These are phyloP conservation scores for Fusarium bulbicola DNA, from an alignment of 2,329 filamentous ascomycete species.

Conservation along the genomic window DNA sequence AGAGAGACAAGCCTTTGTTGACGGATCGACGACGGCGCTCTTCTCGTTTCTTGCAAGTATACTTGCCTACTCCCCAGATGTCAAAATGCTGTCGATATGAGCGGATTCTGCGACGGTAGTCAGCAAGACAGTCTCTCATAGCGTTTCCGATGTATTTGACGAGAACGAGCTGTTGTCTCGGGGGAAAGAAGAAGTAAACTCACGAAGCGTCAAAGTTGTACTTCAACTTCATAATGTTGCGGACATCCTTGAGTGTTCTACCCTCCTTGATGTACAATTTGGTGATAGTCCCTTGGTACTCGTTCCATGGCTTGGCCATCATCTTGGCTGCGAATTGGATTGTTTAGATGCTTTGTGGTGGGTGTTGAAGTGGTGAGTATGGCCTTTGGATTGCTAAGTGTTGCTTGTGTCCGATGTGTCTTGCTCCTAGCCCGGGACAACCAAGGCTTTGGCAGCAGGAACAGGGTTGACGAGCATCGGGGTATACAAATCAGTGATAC, in stretches of 20 bases:
- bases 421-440: slow-evolving; percentile 31
- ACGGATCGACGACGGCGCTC: slow-evolving; percentile 23
- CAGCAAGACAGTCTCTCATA: background rate
- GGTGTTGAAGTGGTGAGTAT: background rate
- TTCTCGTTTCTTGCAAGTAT: slow-evolving; percentile 52
- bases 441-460: slow-evolving; percentile 29
- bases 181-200: slow-evolving; percentile 27
- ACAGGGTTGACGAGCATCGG: slow-evolving; percentile 24
- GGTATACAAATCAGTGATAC: background rate
- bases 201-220: slow-evolving; percentile 55
- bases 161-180: background rate
- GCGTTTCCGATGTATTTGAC: background rate
- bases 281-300: slow-evolving; percentile 49
- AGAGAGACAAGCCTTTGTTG: slow-evolving; percentile 12
- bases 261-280: slow-evolving; percentile 53
- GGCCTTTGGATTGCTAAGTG: background rate
- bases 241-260: slow-evolving; percentile 53
- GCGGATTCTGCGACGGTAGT: slow-evolving; percentile 44
- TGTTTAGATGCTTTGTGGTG: background rate
- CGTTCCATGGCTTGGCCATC: slow-evolving; percentile 58
- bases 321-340: slow-evolving; percentile 17
- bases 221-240: slow-evolving; percentile 50
- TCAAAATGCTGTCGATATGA: slow-evolving; percentile 60
- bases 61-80: slow-evolving; percentile 58
- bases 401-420: background rate